Evolutionary conservation across 768 basidiomycete genomes (phyloP).

Genomic region (Lentinula boryana): DNA sequence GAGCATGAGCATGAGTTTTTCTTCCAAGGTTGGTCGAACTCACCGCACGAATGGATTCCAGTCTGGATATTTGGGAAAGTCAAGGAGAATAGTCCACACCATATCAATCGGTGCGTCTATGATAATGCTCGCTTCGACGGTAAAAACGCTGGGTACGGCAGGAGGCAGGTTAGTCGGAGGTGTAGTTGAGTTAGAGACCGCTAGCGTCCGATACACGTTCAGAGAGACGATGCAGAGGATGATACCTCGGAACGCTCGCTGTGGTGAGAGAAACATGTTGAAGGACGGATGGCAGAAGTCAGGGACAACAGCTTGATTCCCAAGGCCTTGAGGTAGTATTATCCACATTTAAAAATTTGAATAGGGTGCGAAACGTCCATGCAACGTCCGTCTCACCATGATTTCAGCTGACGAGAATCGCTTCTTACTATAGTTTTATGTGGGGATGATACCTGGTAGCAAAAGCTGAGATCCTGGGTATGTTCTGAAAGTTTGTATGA

Average conservation of each 20-base stretch:
- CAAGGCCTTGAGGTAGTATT: background rate
- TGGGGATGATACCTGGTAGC: too few species aligned
- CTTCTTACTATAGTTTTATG: too few species aligned
- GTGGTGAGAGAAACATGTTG: background rate
- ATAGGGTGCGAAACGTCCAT: too few species aligned
- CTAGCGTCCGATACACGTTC: background rate
- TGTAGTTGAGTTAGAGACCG: background rate
- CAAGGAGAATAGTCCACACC: conserved; percentile 45
- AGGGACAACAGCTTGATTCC: background rate
- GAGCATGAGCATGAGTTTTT: background rate
- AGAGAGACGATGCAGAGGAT: background rate
- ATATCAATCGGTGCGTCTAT: conserved; percentile 45
- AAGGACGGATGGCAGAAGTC: background rate
- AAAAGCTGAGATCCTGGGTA: too few species aligned
- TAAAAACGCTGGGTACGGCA: conserved; percentile 29
- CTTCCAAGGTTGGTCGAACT: background rate
- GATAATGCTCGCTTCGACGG: conserved; percentile 23
- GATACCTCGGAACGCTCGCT: background rate
- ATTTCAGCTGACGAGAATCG: background rate
- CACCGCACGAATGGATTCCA: conserved; percentile 38
- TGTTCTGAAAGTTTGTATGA: too few species aligned
- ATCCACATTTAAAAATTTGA: too few species aligned
- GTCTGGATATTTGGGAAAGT: conserved; percentile 43
- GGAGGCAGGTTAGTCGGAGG: conserved; percentile 18
- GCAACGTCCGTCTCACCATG: too few species aligned